Evolutionary conservation across 768 basidiomycete genomes (phyloP), one percentile per base, ranked within the genome.

Genomic region (Serendipita indica): DNA sequence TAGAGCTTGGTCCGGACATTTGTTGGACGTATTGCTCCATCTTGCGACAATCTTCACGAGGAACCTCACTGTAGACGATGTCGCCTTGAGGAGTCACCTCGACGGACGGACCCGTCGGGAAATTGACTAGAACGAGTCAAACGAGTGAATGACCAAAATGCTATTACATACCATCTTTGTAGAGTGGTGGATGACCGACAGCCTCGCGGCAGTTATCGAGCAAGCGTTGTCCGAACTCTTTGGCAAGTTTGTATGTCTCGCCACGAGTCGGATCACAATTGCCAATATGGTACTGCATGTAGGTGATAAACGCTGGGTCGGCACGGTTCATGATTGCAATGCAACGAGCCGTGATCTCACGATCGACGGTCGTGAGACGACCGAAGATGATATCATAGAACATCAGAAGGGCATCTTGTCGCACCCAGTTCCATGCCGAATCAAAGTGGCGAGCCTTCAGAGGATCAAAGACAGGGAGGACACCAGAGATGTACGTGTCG

Each of bases 401-500:
- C 90, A 99, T 93, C 61, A 90, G 74, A 27, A 98, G 76, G 14
- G 92, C 90, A 62, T 96, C 93, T 73, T 99, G 96, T 61, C 94
- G 84, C 43, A 86, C 94, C 96, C 96, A 99, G 68, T 99, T 99
- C 96, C 94, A 99, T 3, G 87, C 91, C 1, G 94, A 98, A 69
- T 98, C 93, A 75, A 99, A 98, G 68, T 86, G 92, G 45, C 96
- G 88, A 12, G 93, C 96, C 72, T 99, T 98, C 66, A 97, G 76
- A 2, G 89, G 84, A 67, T 94, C 89, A 71, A 99, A 99, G 60
- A 80, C 77, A 7, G 96, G 96, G 67, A 93, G 87, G 61, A 98
- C 93, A 41, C 96, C 96, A 32, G 93, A 85, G 61, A 98, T 75
- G 71, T 99, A 99, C 0, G 76, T 69, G 59, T 98, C 93, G 28